phyloP scores from a whole-genome alignment of 805 yeast genomes.

The Candida montana region DNA sequence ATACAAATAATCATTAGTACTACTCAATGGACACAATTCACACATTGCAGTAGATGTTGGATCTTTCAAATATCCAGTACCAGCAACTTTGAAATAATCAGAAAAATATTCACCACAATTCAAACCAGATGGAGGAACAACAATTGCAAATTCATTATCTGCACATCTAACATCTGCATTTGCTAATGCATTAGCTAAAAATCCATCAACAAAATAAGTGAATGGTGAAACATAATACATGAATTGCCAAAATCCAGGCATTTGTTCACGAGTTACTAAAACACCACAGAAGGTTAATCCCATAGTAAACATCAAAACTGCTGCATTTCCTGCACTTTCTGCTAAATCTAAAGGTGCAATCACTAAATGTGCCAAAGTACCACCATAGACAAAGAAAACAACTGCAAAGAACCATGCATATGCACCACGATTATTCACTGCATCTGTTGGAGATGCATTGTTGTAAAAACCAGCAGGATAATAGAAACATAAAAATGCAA shows the following conservation, averaged over 20 bases:
- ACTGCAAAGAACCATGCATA: constrained; percentile 37
- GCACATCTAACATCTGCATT: constrained; percentile 43
- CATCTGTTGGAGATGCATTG: constrained; percentile 57
- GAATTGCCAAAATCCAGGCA: constrained; percentile 73
- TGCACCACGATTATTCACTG: constrained; percentile 49
- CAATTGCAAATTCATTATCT: constrained; percentile 37
- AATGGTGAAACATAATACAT: constrained; percentile 70
- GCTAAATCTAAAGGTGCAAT: constrained; percentile 54
- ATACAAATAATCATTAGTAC: constrained; percentile 55
- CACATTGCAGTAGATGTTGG: constrained; percentile 42
- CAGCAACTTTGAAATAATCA: constrained; percentile 27
- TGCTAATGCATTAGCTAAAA: constrained; percentile 51
- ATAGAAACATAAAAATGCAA: constrained; percentile 58
- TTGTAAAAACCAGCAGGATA: constrained; percentile 65
- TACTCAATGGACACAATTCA: constrained; percentile 48
- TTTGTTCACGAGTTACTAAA: constrained; percentile 43
- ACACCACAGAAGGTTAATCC: constrained; percentile 73
- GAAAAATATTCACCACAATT: constrained; percentile 54
- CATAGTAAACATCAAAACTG: constrained; percentile 51
- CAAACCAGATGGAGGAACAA: constrained; percentile 47
- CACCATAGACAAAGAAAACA: constrained; percentile 45
- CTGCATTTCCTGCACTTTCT: constrained; percentile 59
- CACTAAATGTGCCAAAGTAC: constrained; percentile 51
- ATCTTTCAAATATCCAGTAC: constrained; percentile 17
- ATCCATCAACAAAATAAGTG: constrained; percentile 54